Evolutionary conservation across 2,329 filamentous ascomycete genomes (phyloP), one percentile per base, ranked within the genome.

Genomic region (Neonectria coccinea): DNA sequence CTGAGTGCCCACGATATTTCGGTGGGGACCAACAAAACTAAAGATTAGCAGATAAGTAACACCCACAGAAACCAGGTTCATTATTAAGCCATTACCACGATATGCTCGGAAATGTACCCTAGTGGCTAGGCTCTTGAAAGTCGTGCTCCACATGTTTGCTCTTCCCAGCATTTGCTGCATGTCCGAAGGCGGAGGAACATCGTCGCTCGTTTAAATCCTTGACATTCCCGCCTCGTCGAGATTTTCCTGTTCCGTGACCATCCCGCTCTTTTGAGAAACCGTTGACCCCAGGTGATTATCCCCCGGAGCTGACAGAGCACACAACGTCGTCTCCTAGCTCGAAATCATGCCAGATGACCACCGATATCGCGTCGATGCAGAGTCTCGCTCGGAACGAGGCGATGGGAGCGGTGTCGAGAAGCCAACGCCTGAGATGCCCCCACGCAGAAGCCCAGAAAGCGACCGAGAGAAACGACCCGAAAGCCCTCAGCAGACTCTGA

Each of bases 131-230:
- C 51, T 53, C 44, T 52, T 39, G 44, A 50, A 20, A 36, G 27
- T 45, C 36, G 18, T 45, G 42, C 61, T 64, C 61, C 61, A 64
- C 61, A 56, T 10, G 16, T n/a, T 50, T 25, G 20, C 51, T 31
- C 20, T 27, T 50, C 51, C 39, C 45, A 31, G 50, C 54, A 18
- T 36, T 3, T 51, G 14, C 27, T 52, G 27, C 45, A 25, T 18
- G 56, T 58, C 61, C 61, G 61, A 64, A 59, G 51, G 56, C 61
- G 56, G 61, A 59, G 56, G 18, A 39, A 5, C 48, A 14, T 33
- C n/a, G 29, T 31, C 10, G 27, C n/a, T 44, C 22, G 51, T 54
- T 64, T 64, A 64, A 64, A 64, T 59, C 61, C 61, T 64, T 50
- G 45, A 55, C 61, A 64, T 59, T 64, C 45, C 61, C 61, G 61